A percentile compares a stretch with the other conserved stretches of the same genome.
Conservation (phyloP, 805 yeast genomes). For the Ogataea salicorniae region DNA sequence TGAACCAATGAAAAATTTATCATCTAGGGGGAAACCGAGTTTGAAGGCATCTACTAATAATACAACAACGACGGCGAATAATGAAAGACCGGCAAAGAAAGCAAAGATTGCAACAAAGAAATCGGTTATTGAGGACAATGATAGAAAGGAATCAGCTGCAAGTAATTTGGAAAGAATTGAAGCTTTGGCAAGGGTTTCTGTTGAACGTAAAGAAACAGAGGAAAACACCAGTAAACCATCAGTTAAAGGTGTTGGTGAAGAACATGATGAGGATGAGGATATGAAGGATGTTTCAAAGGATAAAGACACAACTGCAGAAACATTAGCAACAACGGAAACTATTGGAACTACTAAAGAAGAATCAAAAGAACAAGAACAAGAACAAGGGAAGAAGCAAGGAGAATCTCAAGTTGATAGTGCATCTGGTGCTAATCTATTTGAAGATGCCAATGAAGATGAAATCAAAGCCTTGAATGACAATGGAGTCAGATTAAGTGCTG, state of each 20-base stretch:
- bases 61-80: conserved; percentile 28
- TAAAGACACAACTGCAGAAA: background rate
- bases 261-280: no score
- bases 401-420: conserved; percentile 2
- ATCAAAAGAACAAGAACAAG: conserved; percentile 1
- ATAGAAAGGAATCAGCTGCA: conserved; percentile 4
- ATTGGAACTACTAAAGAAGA: background rate
- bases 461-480: conserved; percentile 25
- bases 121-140: background rate
- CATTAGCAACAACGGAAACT: background rate
- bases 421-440: conserved; percentile 27
- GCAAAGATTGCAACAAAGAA: conserved; percentile 4
- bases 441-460: conserved; percentile 28
- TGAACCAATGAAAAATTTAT: conserved; percentile 52
- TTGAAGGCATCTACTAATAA: no score
- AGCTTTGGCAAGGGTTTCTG: conserved; percentile 26
- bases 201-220: conserved; percentile 19
- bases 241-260: background rate
- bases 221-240: conserved; percentile 8
- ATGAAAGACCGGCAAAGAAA: conserved; percentile 17
- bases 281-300: no score
- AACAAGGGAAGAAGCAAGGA: background rate
- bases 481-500: background rate
- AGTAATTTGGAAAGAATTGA: conserved; percentile 18
- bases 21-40: conserved; percentile 29